Evolutionary conservation across 257 asterid species (phyloP).

Genomic region (Ballota nigra): DNA sequence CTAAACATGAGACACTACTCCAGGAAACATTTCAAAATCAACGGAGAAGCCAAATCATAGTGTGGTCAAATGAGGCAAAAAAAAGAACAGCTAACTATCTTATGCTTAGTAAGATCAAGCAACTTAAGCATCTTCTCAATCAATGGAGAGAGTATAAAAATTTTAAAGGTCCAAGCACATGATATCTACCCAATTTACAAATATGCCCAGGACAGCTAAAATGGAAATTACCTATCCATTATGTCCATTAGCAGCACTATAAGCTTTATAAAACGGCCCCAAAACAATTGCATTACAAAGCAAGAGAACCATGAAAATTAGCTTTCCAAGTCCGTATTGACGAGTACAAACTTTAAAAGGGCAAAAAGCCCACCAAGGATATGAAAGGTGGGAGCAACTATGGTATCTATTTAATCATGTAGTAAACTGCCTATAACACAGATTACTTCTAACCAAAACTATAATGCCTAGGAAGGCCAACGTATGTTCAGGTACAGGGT

Average conservation of each 20-base stretch:
- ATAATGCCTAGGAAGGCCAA: neutral
- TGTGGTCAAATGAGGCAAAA: neutral
- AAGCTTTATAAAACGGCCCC: neutral
- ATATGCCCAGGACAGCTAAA: neutral
- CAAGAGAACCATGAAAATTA: neutral
- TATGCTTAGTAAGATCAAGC: neutral
- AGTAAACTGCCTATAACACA: no score
- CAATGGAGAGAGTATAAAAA: no score
- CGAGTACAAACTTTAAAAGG: neutral
- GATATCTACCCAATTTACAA: neutral
- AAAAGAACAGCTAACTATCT: neutral
- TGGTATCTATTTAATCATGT: neutral
- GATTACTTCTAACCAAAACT: no score
- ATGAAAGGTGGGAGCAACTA: neutral
- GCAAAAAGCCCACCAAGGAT: neutral
- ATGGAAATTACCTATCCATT: neutral
- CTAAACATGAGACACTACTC: conserved; percentile 31
- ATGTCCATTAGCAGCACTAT: neutral
- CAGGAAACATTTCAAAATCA: conserved; percentile 12
- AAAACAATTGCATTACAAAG: neutral
- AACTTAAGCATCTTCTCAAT: neutral
- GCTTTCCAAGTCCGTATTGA: neutral
- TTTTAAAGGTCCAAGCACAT: neutral
- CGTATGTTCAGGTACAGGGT: no score
- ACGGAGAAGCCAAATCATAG: conserved; percentile 4